Evolutionary conservation across 331 rosid genomes (phyloP).

Genomic region (Spiraea crenata): DNA sequence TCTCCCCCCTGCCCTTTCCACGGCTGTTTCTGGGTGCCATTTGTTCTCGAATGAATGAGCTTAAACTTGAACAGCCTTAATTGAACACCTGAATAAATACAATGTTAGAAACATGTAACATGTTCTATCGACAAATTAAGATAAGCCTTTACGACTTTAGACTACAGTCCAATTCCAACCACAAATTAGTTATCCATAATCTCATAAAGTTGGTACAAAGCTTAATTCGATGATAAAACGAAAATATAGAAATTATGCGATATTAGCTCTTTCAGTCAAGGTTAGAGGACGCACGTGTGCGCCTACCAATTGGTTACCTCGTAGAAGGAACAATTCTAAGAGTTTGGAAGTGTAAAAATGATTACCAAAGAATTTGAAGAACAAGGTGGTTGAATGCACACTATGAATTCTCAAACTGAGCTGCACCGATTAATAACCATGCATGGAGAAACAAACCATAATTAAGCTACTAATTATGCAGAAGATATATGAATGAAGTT

Average conservation of each 20-base stretch:
- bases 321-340: not conserved
- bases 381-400: not conserved
- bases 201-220: not conserved
- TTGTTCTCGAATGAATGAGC: constrained; percentile 20
- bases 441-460: constrained; percentile 1
- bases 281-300: too few species aligned
- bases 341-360: not conserved
- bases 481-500: constrained; percentile 18
- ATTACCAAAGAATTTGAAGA: too few species aligned
- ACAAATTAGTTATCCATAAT: not conserved
- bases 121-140: not conserved
- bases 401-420: constrained; percentile 14
- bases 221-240: not conserved
- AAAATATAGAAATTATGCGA: not conserved
- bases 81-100: not conserved
- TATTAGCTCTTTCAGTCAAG: too few species aligned
- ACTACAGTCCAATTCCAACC: not conserved
- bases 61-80: constrained; percentile 23
- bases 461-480: not conserved
- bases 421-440: constrained; percentile 14
- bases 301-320: too few species aligned
- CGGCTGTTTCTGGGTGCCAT: constrained; percentile 93
- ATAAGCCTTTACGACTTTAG: not conserved
- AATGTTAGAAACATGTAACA: not conserved
- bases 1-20: constrained; percentile 83